Conservation (phyloP, 331 rosid genomes). For the Acacia pycnantha region DNA sequence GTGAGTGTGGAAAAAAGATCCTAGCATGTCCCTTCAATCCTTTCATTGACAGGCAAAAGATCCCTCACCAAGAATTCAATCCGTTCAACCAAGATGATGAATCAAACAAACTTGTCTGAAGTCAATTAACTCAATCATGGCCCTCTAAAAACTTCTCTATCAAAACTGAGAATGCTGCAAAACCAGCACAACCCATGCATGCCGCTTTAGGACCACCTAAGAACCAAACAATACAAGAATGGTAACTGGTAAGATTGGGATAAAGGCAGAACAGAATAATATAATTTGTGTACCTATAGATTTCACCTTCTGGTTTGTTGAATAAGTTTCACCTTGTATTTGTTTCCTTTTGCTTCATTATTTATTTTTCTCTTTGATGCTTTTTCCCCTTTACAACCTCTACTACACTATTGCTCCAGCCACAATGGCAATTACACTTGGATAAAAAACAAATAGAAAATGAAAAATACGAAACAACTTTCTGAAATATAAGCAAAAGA, state of each 20-base stretch:
- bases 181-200: slow-evolving; percentile 89
- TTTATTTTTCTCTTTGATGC: neutral
- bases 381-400: neutral
- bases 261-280: slow-evolving; percentile 6
- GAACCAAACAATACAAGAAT: slow-evolving; percentile 23
- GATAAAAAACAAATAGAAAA: neutral
- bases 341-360: neutral
- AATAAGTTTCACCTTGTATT: neutral
- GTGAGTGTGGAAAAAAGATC: slow-evolving; percentile 16
- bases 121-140: slow-evolving; percentile 45
- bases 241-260: slow-evolving; percentile 24
- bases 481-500: neutral
- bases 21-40: neutral
- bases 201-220: slow-evolving; percentile 95
- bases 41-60: slow-evolving; percentile 20
- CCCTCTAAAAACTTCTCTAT: slow-evolving; percentile 93
- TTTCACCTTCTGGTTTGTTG: slow-evolving; percentile 8
- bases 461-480: neutral
- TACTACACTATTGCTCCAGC: neutral
- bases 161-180: slow-evolving; percentile 84
- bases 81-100: neutral
- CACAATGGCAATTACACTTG: neutral
- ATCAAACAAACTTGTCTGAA: slow-evolving; percentile 36
- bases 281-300: neutral
- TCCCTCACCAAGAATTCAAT: slow-evolving; percentile 14